These are phyloP conservation scores for Wickerhamomyces sp. DNA, from an alignment of 1,139 yeast species.

Conservation along the genomic window DNA sequence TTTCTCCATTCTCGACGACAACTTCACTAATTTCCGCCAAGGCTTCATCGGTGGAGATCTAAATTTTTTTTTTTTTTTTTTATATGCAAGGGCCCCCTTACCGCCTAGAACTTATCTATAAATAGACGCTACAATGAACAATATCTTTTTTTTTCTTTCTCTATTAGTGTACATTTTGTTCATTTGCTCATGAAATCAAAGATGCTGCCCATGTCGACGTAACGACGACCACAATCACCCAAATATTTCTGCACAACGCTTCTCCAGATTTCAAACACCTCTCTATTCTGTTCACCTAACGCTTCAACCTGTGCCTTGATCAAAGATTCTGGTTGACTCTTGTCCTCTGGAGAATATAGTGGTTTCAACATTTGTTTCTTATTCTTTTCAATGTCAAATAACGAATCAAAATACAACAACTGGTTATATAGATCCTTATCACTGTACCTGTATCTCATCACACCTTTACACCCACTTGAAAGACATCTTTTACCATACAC, in stretches of 20 bases:
- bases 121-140: too few species aligned
- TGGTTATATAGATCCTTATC: constrained; percentile 87
- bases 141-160: too few species aligned
- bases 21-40: too few species aligned
- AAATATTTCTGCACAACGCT: constrained; percentile 72
- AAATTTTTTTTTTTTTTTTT: too few species aligned
- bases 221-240: constrained; percentile 82
- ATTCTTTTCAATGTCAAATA: constrained; percentile 82
- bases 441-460: constrained; percentile 70
- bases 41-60: too few species aligned
- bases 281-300: constrained; percentile 75
- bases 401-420: constrained; percentile 66
- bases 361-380: constrained; percentile 53
- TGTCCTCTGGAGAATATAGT: constrained; percentile 29
- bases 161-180: too few species aligned
- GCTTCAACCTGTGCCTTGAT: constrained; percentile 62
- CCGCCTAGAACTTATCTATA: too few species aligned
- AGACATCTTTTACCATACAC: constrained; percentile 89
- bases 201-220: constrained; percentile 79
- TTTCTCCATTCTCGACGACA: too few species aligned
- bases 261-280: constrained; percentile 48
- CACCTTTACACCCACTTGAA: constrained; percentile 66
- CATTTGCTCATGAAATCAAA: constrained; percentile 48
- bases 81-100: too few species aligned
- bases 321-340: constrained; percentile 35